Base-by-base conservation (phyloP, 345 rosid species). In the Murraya koenigii region DNA sequence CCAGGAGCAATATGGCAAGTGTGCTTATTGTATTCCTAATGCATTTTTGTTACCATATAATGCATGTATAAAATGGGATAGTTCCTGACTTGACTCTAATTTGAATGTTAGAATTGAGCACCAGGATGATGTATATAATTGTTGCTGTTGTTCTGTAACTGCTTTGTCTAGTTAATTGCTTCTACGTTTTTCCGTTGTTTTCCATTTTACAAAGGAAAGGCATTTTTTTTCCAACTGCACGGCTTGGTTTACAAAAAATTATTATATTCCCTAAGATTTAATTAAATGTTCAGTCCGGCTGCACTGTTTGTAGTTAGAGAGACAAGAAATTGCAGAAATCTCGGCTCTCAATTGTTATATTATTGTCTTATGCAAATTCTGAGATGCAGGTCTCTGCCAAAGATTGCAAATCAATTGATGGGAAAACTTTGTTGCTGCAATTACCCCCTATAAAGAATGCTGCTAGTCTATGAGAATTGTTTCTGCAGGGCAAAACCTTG, bases 401-500 rank as follows among this genome's bases (percentile, higher is more conserved):
- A 28, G 39, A 26, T 28, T 13, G 8, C 26, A 14, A 5, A 49
- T 25, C 22, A 22, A 30, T 23, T 11, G 69, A 30, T 30, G 15
- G 20, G 6, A 44, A 39, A 30, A 22, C 49, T 64, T 61, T 32
- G 14, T 39, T 28, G 44, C 61, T 62, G 70, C 59, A 41, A 56
- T 44, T 25, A 36, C 26, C 58, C 30, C 25, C 59, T 35, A 39
- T 44, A 67, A 75, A 15, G 22, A 61, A 80, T 66, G 71, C 78
- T 71, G 68, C 49, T 80, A 77, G 65, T 78, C 73, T 67, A 79
- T 54, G 1, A 66, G 70, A 72, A 33, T 5, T 63, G 74, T 73
- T 64, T 78, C 80, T 39, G 82, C 76, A 25, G 82, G 74, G 84
- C 98, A 93, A 78, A 91, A 93, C 41, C 77, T 81, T 66, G 86